Evolutionary conservation across 257 asterid species (phyloP).

Genomic region (Gynochthodes officinalis): DNA sequence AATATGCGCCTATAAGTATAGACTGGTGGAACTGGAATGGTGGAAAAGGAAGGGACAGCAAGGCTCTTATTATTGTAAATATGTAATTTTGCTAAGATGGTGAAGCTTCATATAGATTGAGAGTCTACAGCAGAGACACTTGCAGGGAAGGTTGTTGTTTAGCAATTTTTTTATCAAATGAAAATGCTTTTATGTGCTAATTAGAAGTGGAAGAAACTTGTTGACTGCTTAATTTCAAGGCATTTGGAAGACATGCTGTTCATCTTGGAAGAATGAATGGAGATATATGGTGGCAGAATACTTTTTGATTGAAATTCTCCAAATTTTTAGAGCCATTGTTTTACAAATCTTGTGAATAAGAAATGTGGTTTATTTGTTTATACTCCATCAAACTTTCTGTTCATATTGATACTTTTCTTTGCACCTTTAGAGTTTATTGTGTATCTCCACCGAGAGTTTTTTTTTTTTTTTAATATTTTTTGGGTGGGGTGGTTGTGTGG

Average conservation of each 20-base stretch:
- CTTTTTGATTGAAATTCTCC: not conserved
- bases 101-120: not conserved
- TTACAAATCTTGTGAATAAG: not conserved
- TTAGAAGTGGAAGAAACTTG: not conserved
- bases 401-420: no score
- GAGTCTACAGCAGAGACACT: not conserved
- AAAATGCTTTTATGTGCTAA: no score
- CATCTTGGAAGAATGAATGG: not conserved
- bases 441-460: no score
- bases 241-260: not conserved
- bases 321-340: no score
- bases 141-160: not conserved
- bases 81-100: not conserved
- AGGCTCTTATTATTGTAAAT: not conserved
- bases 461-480: no score
- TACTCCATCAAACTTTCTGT: not conserved
- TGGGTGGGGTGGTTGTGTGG: no score
- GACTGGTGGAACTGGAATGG: not conserved
- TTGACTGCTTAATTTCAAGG: not conserved
- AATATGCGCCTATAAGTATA: not conserved
- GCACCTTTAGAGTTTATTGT: no score
- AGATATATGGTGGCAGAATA: not conserved
- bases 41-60: not conserved
- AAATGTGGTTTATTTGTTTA: no score
- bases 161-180: no score